Base-by-base conservation (phyloP, 805 yeast species). In the Starmerella vitae region DNA sequence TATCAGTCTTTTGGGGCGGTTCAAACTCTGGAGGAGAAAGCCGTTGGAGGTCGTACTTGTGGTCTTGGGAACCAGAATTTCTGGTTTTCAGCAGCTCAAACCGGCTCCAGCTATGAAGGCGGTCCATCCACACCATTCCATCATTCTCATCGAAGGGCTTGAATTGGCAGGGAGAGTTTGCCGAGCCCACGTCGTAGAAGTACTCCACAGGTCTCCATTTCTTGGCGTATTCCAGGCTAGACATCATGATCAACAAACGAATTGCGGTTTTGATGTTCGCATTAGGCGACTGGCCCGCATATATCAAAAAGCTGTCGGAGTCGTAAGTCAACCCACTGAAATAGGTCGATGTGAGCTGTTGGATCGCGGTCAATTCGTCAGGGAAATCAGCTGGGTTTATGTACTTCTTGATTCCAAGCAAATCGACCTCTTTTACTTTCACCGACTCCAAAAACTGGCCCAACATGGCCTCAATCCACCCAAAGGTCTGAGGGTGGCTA, bases 401-500 rank as follows among this genome's bases (percentile, higher is more conserved):
- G 9, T 45, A 30, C 14, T 31, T 31, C 3, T 43, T 47, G 12
- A 47, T 25, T n/a, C 37, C 38, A 0, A 44, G 20, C 36, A 67
- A 48, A 44, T 66, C 63, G 5, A 68, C 35, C n/a, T 46, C 55
- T 22, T 57, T 59, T 9, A 51, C 49, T 21, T 47, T 44, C 4
- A 59, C 48, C 1, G 53, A 46, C 13, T 55, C 58, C 34, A 67
- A 48, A 21, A 39, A 39, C 22, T 30, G 26, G 25, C 42, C 32
- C 20, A 47, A 29, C 31, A 41, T 41, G 24, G 70, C 62, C 39
- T 60, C 57, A 17, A 71, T 69, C 58, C 66, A 69, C 20, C 59
- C 56, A 27, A 64, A 56, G 27, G 70, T 71, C 17, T 53, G 45
- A 5, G 53, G 57, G 0, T 71, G 62, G 6, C 72, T 68, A n/a